phyloP scores from a whole-genome alignment of 129 eudicot genomes.

The Flaveria brownii region DNA sequence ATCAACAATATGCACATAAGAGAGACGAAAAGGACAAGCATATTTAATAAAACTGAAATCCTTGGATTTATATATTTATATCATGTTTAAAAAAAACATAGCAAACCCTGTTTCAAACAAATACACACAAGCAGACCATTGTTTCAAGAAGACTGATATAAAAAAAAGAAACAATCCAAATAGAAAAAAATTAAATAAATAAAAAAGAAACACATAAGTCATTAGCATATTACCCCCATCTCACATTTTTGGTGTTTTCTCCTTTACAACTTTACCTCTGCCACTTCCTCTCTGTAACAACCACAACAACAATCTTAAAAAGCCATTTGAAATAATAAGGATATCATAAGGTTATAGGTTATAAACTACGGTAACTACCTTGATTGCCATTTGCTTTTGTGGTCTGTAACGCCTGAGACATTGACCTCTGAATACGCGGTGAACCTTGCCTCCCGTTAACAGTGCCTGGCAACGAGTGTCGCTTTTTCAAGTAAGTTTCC shows the following conservation, averaged over 20 bases:
- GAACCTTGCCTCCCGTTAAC: constrained; percentile 72
- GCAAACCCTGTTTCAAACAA: constrained; percentile 37
- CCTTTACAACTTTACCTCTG: constrained; percentile 40
- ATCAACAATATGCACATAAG: too few species aligned
- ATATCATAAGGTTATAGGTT: background rate
- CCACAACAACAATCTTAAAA: constrained; percentile 10
- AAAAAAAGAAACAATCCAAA: constrained; percentile 3
- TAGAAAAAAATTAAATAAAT: background rate
- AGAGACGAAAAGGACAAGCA: too few species aligned
- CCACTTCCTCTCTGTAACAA: constrained; percentile 70
- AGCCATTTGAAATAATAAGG: background rate
- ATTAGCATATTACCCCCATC: constrained; percentile 11
- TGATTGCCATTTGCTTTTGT: constrained; percentile 64
- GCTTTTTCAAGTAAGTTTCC: constrained; percentile 60
- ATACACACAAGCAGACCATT: constrained; percentile 34
- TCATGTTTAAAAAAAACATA: constrained; percentile 18
- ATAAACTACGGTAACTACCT: constrained; percentile 42
- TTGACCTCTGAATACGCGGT: constrained; percentile 73
- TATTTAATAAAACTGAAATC: constrained; percentile 4
- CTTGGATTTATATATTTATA: constrained; percentile 22
- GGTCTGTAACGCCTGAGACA: constrained; percentile 65
- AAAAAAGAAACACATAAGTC: constrained; percentile 15
- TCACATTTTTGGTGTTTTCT: constrained; percentile 10
- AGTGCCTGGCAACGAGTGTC: constrained; percentile 75
- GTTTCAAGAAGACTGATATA: constrained; percentile 23